Conservation (phyloP, 257 asterid genomes). For the Leptodermis oblonga region DNA sequence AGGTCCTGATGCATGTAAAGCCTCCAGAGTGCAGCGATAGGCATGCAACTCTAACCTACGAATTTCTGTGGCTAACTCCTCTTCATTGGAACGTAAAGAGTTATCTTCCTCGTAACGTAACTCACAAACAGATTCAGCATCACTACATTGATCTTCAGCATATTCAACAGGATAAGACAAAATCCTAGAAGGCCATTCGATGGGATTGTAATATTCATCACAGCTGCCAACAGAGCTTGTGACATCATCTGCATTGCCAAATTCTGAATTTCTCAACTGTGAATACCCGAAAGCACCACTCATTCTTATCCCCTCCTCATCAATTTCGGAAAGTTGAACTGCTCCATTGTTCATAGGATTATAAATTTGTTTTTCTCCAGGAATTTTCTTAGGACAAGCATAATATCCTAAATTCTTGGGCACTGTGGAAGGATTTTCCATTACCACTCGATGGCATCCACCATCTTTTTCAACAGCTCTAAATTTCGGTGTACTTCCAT, state of each 20-base stretch:
- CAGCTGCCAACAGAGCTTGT: constrained; percentile 44
- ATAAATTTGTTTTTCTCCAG: constrained; percentile 14
- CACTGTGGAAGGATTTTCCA: constrained; percentile 9
- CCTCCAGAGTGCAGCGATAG: constrained; percentile 45
- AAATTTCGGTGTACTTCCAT: constrained; percentile 19
- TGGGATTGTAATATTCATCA: constrained; percentile 14
- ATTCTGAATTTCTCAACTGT: constrained; percentile 12
- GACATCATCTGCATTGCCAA: constrained; percentile 19
- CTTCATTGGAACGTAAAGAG: constrained; percentile 9
- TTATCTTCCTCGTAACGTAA: constrained; percentile 17
- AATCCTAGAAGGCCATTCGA: constrained; percentile 20
- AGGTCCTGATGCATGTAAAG: constrained; percentile 50
- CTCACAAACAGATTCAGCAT: constrained; percentile 38
- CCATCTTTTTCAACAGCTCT: constrained; percentile 26
- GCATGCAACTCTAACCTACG: constrained; percentile 51
- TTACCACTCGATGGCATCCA: constrained; percentile 15
- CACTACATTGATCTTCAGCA: constrained; percentile 28
- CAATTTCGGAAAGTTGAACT: constrained; percentile 16
- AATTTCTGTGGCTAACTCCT: constrained; percentile 29
- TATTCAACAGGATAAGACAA: constrained; percentile 6
- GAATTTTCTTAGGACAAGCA: constrained; percentile 7
- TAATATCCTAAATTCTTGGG: constrained; percentile 15
- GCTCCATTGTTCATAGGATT: constrained; percentile 7
- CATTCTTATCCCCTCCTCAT: constrained; percentile 15
- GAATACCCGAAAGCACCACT: constrained; percentile 9